Base-by-base conservation (phyloP, 1,284 basidiomycete genomes). In the Rhizoctonia solani region DNA sequence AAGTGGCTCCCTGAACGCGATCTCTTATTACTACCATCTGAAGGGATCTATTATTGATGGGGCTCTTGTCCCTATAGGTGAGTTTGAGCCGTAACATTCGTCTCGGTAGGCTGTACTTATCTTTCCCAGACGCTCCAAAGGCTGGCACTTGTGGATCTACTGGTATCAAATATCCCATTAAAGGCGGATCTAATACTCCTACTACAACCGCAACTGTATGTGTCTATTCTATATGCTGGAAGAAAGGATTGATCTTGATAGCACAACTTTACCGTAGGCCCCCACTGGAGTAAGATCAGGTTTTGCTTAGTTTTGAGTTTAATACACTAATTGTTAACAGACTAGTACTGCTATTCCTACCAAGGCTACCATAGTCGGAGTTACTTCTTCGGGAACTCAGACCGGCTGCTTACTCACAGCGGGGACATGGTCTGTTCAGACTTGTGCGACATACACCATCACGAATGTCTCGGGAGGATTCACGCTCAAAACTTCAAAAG, bases 11-110 rank as follows among this genome's bases (percentile, higher is more conserved):
- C 73, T 91, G 59, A 82, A 81, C 72, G 75, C 80, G 47, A 84
- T 87, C 59, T 82, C 80, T 67, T 90, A 83, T 80, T 90, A 88
- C 74, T 90, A 85, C 79, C 81, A 88, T 72, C 70, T 90, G 67
- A 78, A 82, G 72, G 75, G 88, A 23, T 88, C 87, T 11, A 72
- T 85, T 50, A 81, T 89, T 47, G 87, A 89, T 70, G 89, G 89
- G 3, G 73, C 73, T 0, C 89, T 89, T 71, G 76, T 84, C 37
- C 79, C 82, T 1, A 87, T 88, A 56, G 73, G 87, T 89, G 69
- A 56, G 14, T 44, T 44, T 4, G 19, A 21, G 41, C 19, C 19
- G 81, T 74, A n/a, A n/a, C n/a, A n/a, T n/a, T n/a, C n/a, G n/a
- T n/a, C n/a, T n/a, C n/a, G n/a, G n/a, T n/a, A n/a, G n/a, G n/a